phyloP scores from a whole-genome alignment of 164 flowering plant genomes.

The Tinospora cordifolia region DNA sequence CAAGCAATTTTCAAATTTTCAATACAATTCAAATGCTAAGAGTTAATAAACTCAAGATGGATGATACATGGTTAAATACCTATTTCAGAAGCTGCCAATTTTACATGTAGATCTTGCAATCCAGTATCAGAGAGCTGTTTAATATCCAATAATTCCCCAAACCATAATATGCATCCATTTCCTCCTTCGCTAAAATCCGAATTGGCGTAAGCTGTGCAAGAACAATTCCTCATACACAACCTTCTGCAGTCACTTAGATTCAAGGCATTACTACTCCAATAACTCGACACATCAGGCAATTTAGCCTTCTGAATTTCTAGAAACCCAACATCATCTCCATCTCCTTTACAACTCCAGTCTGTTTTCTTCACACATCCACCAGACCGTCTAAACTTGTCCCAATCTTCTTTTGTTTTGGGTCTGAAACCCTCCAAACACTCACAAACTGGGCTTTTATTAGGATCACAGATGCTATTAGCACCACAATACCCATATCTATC shows the following conservation, averaged over 20 bases:
- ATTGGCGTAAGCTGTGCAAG: conserved; percentile 19
- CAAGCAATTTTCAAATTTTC: too few species aligned
- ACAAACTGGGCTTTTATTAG: conserved; percentile 18
- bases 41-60: not conserved
- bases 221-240: conserved; percentile 13
- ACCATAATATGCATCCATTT: conserved; percentile 22
- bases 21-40: too few species aligned
- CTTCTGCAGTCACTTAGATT: conserved; percentile 4
- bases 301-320: conserved; percentile 19
- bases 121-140: not conserved
- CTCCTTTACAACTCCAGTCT: conserved; percentile 13
- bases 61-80: conserved; percentile 7
- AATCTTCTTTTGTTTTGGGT: conserved; percentile 20
- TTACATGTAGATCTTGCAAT: conserved; percentile 7
- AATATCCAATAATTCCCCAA: conserved; percentile 14
- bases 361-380: conserved; percentile 26
- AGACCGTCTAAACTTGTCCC: conserved; percentile 22
- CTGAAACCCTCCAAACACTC: conserved; percentile 32
- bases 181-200: conserved; percentile 1
- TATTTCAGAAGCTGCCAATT: conserved; percentile 13
- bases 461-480: conserved; percentile 23
- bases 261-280: not conserved
- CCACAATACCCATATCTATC: conserved; percentile 32
- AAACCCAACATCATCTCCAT: conserved; percentile 26
- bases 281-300: conserved; percentile 20